Base-by-base conservation (phyloP, 2,329 filamentous ascomycete species). In the Aspergillus fumigatiaffinis region DNA sequence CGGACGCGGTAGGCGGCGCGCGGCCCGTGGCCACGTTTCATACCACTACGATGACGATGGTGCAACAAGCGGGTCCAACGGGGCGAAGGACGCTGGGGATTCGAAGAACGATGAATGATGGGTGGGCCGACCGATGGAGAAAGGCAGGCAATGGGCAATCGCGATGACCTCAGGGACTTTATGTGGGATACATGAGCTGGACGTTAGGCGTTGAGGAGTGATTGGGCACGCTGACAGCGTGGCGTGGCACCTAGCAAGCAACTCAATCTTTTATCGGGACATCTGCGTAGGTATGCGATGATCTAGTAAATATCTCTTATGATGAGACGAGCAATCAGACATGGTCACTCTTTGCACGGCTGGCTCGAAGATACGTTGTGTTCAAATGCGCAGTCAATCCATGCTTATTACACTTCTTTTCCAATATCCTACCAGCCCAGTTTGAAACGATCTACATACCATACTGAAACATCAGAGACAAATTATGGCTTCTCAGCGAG, bases 101-200 rank as follows among this genome's bases (percentile, higher is more conserved):
- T 53, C 71, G 76, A 46, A 70, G 76, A 52, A 76, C 69, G 51
- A 73, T 77, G 71, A 76, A 70, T 44, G 42, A 66, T 62, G 74
- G 75, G 49, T 78, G 76, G 76, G 71, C 73, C 55, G 71, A 71
- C 21, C 66, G 71, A 59, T 72, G 73, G 71, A 73, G 72, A 57
- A 65, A 65, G 63, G 68, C 63, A 52, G 59, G 58, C 54, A 63
- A 68, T 59, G 62, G 62, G 50, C 47, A 47, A 52, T 51, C 51
- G 7, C 28, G 54, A 32, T 58, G 32, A 51, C 44, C 4, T 3
- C 2, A 23, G 0, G 21, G 12, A 46, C 10, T 6, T 23, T 23
- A n/a, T n/a, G n/a, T 12, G 21, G 8, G 20, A 23, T 21, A 47
- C 23, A 25, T 14, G 20, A 20, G 10, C 3, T 23, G 42, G 20